Conservation (phyloP, 2,329 filamentous ascomycete species). For the Cadophora gregata region DNA sequence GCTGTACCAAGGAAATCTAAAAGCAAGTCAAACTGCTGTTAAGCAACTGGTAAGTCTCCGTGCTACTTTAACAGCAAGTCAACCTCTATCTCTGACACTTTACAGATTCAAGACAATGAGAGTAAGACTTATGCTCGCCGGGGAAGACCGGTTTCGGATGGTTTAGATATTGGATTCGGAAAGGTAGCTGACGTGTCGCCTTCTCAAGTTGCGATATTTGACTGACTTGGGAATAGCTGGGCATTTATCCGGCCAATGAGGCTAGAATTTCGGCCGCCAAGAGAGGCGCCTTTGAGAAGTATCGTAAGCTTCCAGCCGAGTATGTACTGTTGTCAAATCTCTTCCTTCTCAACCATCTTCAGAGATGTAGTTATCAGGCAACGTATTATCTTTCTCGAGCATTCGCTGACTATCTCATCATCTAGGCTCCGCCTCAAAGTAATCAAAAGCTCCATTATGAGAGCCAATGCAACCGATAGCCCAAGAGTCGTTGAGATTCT, state of each 20-base stretch:
- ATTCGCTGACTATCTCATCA: not conserved
- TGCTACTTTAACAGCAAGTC: not conserved
- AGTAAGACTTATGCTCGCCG: not conserved
- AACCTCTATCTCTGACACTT: not conserved
- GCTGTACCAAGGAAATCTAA: not conserved
- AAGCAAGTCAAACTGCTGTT: not conserved
- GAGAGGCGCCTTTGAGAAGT: not conserved
- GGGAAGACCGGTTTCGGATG: not conserved
- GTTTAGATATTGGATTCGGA: not conserved
- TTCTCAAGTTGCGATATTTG: not conserved
- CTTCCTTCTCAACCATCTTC: not conserved
- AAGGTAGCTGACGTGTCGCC: not conserved
- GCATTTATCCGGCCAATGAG: not conserved
- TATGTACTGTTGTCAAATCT: not conserved
- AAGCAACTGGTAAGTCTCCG: not conserved
- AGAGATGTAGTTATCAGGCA: too few species aligned
- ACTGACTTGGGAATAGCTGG: not conserved
- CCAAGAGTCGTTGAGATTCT: conserved; percentile 1
- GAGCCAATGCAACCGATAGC: not conserved
- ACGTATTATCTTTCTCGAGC: not conserved
- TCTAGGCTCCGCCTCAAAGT: conserved; percentile 6
- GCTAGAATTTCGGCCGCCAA: not conserved
- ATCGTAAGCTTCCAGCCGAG: conserved; percentile 4
- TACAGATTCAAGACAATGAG: not conserved
- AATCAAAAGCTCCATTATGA: not conserved